Conservation (phyloP, 306 rosid genomes). For the Arachis stenosperma region DNA sequence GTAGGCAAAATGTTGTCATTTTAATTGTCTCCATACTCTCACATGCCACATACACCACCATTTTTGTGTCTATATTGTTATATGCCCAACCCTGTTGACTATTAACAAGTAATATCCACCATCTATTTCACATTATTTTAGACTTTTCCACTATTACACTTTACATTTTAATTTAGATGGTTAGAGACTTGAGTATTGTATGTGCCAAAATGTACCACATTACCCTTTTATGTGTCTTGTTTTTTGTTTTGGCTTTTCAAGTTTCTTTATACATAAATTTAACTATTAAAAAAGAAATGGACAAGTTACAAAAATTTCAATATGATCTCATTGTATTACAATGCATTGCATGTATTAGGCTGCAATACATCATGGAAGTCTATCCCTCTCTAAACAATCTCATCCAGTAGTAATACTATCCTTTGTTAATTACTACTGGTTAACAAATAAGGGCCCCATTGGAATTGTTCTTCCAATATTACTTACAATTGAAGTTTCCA, state of each 20-base stretch:
- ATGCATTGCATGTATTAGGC: slow-evolving; percentile 28
- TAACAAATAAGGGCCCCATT: slow-evolving; percentile 17
- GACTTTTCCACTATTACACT: not conserved
- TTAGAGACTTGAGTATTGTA: not conserved
- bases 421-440: slow-evolving; percentile 12
- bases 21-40: no score
- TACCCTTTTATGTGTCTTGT: not conserved
- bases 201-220: slow-evolving; percentile 20
- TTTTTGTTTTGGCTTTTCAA: no score
- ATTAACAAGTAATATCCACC: no score
- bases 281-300: not conserved
- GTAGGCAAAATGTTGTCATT: no score
- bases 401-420: not conserved
- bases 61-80: no score
- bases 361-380: slow-evolving; percentile 17
- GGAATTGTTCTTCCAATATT: slow-evolving; percentile 27
- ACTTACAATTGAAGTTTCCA: slow-evolving; percentile 12
- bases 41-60: no score
- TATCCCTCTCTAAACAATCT: slow-evolving; percentile 3
- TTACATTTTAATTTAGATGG: not conserved
- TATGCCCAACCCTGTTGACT: no score
- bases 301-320: not conserved
- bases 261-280: slow-evolving; percentile 10
- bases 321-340: slow-evolving; percentile 7
- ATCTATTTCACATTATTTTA: not conserved